Conservation (phyloP, 164 flowering plant genomes). For the Chimonanthus salicifolius region DNA sequence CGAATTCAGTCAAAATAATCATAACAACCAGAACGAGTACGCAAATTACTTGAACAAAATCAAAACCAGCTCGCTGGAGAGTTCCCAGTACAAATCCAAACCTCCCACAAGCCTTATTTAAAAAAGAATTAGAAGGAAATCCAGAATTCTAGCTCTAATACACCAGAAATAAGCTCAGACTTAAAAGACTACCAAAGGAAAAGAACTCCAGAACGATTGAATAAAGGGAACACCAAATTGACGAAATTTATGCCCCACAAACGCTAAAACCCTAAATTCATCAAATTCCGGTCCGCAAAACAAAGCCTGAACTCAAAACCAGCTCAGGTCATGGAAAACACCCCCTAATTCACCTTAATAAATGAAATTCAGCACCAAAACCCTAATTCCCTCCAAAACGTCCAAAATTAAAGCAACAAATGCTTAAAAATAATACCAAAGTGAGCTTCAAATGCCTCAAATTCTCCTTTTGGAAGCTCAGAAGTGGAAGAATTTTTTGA, state of each 20-base stretch:
- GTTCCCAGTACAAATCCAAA: not conserved
- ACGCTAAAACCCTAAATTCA: not conserved
- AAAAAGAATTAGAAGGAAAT: too few species aligned
- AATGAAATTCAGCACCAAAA: not conserved
- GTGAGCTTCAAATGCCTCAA: too few species aligned
- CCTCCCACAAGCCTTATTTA: not conserved
- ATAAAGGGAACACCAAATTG: not conserved
- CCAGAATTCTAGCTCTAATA: not conserved
- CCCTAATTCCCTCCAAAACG: not conserved
- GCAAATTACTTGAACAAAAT: constrained; percentile 3
- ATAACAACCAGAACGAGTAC: not conserved
- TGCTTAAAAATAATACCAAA: not conserved
- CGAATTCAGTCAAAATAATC: not conserved
- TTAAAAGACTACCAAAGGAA: not conserved
- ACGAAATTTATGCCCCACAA: not conserved
- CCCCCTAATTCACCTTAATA: too few species aligned
- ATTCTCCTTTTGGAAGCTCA: too few species aligned
- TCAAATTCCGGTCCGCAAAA: not conserved
- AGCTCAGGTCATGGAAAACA: not conserved
- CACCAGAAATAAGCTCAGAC: not conserved
- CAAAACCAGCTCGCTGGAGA: not conserved
- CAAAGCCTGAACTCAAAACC: not conserved
- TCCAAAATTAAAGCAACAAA: not conserved
- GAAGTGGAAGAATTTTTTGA: too few species aligned
- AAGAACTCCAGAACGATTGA: not conserved